These are phyloP conservation scores for Tuber brumale DNA, from an alignment of 495 filamentous ascomycete genomes.

Conservation along the genomic window DNA sequence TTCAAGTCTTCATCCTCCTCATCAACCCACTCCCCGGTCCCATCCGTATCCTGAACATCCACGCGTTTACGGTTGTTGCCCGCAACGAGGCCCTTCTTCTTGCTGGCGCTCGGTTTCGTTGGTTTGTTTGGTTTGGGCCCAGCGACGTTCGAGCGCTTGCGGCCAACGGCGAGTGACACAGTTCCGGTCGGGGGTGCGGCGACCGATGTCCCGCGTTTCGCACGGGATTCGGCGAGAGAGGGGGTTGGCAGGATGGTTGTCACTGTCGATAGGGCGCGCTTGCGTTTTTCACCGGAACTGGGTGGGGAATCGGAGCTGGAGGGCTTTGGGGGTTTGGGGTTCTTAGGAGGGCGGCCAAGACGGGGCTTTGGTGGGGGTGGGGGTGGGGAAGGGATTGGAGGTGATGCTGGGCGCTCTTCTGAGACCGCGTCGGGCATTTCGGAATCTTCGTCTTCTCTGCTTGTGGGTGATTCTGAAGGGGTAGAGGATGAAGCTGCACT, in stretches of 20 bases:
- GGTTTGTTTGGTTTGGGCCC: constrained; percentile 17
- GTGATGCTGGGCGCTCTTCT: background rate
- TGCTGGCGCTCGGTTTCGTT: constrained; percentile 18
- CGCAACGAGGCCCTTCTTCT: constrained; percentile 30
- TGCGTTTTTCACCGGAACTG: constrained; percentile 12
- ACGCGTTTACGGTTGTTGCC: constrained; percentile 32
- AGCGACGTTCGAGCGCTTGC: constrained; percentile 29
- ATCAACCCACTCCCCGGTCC: constrained; percentile 60
- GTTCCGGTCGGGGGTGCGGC: constrained; percentile 7
- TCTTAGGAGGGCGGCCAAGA: constrained; percentile 32
- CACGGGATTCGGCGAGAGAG: constrained; percentile 14
- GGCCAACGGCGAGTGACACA: background rate
- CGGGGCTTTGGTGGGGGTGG: constrained; percentile 23
- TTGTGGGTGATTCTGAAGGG: constrained; percentile 17
- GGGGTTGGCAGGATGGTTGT: constrained; percentile 7
- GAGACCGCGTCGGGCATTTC: constrained; percentile 34
- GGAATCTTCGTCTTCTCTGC: constrained; percentile 43
- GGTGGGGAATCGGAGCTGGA: background rate
- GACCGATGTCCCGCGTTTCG: constrained; percentile 26
- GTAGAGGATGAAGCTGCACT: constrained; percentile 19
- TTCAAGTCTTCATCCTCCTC: constrained; percentile 82
- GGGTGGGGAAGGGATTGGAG: constrained; percentile 1
- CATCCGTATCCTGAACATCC: constrained; percentile 43
- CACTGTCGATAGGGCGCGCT: constrained; percentile 22
- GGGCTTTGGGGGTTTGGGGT: constrained; percentile 13